These are phyloP conservation scores for Stephanocyclus meneghinianus DNA, from an alignment of 352 stramenopile genomes.

Conservation along the genomic window DNA sequence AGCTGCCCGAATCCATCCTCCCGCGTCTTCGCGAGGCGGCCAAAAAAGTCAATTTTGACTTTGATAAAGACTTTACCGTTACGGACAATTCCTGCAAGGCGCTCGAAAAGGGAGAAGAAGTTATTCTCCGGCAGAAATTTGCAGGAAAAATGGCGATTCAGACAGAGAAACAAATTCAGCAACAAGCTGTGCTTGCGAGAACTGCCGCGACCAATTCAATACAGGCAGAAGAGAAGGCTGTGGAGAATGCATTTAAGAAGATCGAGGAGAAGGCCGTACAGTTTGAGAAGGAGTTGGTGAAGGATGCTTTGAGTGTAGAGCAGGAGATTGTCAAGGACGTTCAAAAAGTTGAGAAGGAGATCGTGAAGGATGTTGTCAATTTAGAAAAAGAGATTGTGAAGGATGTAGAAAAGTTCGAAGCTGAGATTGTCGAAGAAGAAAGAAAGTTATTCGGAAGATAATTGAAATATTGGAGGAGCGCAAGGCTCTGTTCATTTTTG, in stretches of 20 bases:
- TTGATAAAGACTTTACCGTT: slow-evolving; percentile 79
- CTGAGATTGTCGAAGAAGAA: slow-evolving; percentile 50
- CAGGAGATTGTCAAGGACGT: slow-evolving; percentile 51
- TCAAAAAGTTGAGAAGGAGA: slow-evolving; percentile 38
- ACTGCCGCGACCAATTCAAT: slow-evolving; percentile 64
- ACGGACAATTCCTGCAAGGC: slow-evolving; percentile 85
- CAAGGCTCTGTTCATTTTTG: not conserved
- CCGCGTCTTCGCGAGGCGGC: slow-evolving; percentile 75
- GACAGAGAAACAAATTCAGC: slow-evolving; percentile 79
- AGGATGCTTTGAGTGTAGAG: slow-evolving; percentile 44
- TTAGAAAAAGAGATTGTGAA: slow-evolving; percentile 49
- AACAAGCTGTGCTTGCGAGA: slow-evolving; percentile 63
- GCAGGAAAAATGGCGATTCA: slow-evolving; percentile 73
- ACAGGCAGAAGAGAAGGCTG: slow-evolving; percentile 17
- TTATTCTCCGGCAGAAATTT: slow-evolving; percentile 77
- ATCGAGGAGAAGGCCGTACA: slow-evolving; percentile 70
- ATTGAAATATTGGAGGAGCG: not conserved
- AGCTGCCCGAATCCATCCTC: slow-evolving; percentile 68
- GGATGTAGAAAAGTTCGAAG: slow-evolving; percentile 39
- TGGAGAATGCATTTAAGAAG: slow-evolving; percentile 61
- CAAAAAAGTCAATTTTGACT: slow-evolving; percentile 83
- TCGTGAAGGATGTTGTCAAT: slow-evolving; percentile 38
- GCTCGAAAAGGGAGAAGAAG: slow-evolving; percentile 63
- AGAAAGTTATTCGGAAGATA: slow-evolving; percentile 16
- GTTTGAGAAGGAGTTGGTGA: slow-evolving; percentile 73